These are phyloP conservation scores for Cryptococcus hybrid DNA, from an alignment of 1,284 basidiomycete genomes.

Conservation along the genomic window DNA sequence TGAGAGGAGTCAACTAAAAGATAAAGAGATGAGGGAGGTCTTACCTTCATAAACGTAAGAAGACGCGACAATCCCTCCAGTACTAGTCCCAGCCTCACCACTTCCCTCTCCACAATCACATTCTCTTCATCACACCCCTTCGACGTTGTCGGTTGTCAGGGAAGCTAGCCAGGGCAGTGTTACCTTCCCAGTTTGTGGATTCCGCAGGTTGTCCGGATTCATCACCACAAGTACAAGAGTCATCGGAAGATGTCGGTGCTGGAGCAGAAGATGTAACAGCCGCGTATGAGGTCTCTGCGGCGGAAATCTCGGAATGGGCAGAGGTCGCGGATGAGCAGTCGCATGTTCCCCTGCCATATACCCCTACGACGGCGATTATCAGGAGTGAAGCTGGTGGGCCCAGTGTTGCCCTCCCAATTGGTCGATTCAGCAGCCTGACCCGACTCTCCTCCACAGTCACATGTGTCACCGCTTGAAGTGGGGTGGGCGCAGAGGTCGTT, in stretches of 20 bases:
- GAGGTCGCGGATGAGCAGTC: not conserved
- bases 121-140: conserved; percentile 7
- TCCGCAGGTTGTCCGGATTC: not conserved
- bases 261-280: conserved; percentile 1
- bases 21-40: not conserved
- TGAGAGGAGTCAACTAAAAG: not conserved
- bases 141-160: not conserved
- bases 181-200: conserved; percentile 5
- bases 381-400: not conserved
- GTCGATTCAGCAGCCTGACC: not conserved
- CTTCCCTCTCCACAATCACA: conserved; percentile 7
- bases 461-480: not conserved
- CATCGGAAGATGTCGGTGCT: not conserved
- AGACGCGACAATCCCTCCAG: not conserved
- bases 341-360: not conserved
- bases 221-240: conserved; percentile 3
- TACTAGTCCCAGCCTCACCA: not conserved
- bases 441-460: conserved; percentile 1
- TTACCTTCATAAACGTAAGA: conserved; percentile 4
- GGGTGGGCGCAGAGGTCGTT: not conserved
- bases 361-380: not conserved
- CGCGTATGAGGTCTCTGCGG: not conserved
- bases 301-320: conserved; percentile 3
- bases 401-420: conserved; percentile 3
- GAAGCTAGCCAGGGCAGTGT: not conserved